A percentile compares a stretch with the other conserved stretches of the same genome.
Conservation (phyloP, 805 yeast genomes). For the Millerozyma acaciae region DNA sequence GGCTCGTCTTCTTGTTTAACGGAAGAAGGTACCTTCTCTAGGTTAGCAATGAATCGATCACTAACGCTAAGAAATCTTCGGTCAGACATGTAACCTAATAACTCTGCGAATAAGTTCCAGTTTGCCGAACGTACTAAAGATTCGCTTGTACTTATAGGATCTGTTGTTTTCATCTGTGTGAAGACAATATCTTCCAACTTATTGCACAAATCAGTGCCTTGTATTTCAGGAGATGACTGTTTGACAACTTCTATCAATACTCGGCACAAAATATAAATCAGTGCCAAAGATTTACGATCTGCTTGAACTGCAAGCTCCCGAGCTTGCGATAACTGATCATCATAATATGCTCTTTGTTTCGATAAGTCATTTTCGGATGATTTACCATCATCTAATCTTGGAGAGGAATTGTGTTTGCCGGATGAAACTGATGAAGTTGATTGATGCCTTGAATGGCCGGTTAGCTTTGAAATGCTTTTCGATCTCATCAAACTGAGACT, state of each 20-base stretch:
- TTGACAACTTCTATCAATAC: constrained; percentile 89
- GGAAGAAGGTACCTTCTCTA: constrained; percentile 67
- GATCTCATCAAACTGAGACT: constrained; percentile 39
- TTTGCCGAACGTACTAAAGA: constrained; percentile 82
- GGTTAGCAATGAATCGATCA: constrained; percentile 87
- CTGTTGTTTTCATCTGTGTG: constrained; percentile 82
- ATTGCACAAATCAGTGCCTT: constrained; percentile 75
- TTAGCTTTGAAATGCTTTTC: constrained; percentile 33
- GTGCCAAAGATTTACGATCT: constrained; percentile 79
- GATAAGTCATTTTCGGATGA: constrained; percentile 14
- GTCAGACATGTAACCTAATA: constrained; percentile 87
- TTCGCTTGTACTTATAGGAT: constrained; percentile 61
- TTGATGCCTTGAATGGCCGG: constrained; percentile 45
- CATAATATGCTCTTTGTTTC: constrained; percentile 24
- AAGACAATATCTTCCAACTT: constrained; percentile 91
- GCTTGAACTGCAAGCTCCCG: constrained; percentile 74
- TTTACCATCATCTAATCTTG: constrained; percentile 7
- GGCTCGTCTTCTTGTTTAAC: constrained; percentile 43
- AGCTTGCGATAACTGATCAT: constrained; percentile 38
- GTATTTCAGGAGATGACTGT: constrained; percentile 71
- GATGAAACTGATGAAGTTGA: constrained; percentile 40
- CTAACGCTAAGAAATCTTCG: constrained; percentile 82
- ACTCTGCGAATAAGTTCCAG: constrained; percentile 87
- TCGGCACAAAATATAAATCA: constrained; percentile 84
- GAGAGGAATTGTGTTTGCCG: constrained; percentile 14